phyloP scores from a whole-genome alignment of 2,329 filamentous ascomycete species.

The Colletotrichum sp. region DNA sequence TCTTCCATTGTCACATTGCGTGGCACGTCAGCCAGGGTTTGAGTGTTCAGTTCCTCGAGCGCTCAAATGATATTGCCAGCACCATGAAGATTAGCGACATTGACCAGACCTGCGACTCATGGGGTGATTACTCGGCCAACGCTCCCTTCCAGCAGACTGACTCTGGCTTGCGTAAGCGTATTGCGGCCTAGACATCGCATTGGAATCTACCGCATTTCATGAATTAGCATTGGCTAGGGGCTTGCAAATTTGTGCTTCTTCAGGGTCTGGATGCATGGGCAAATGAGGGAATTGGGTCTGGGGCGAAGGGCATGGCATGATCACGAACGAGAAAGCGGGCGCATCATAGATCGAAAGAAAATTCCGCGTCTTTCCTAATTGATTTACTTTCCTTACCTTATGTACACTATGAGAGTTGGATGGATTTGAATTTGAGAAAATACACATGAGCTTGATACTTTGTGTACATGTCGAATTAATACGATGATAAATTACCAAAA shows the following conservation, averaged over 20 bases:
- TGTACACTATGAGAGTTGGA: not conserved
- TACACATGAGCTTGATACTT: not conserved
- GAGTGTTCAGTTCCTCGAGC: constrained; percentile 56
- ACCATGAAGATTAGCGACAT: not conserved
- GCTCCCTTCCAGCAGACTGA: not conserved
- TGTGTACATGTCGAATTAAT: not conserved
- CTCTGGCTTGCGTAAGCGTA: not conserved
- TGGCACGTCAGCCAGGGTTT: constrained; percentile 56
- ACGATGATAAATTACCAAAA: not conserved
- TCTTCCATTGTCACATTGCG: constrained; percentile 54
- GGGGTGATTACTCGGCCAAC: not conserved
- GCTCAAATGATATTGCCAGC: constrained; percentile 20
- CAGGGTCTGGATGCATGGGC: not conserved
- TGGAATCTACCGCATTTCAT: not conserved
- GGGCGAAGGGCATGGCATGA: not conserved
- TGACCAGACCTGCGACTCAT: not conserved
- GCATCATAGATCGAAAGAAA: constrained; percentile 12
- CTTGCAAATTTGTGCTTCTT: not conserved
- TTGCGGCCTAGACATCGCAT: not conserved
- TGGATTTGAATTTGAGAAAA: not conserved
- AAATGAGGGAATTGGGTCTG: not conserved
- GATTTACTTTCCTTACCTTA: not conserved
- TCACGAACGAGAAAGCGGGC: not conserved
- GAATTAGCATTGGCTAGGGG: not conserved
- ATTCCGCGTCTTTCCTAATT: not conserved